phyloP scores from a whole-genome alignment of 1,284 basidiomycete genomes.

The Papiliotrema terrestris region DNA sequence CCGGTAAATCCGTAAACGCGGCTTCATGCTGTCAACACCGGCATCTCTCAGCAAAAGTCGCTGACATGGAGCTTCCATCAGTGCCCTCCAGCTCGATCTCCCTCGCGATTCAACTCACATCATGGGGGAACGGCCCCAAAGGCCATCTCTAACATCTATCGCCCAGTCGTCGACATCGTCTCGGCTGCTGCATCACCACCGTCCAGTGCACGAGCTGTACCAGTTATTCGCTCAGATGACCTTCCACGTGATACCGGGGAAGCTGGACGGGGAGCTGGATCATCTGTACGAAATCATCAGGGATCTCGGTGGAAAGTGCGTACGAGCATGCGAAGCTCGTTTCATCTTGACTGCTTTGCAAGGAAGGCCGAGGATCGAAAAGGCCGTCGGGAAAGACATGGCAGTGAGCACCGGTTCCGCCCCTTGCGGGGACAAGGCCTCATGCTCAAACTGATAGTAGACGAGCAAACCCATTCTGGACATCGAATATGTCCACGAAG shows the following conservation, averaged over 20 bases:
- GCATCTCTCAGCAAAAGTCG: too few relatives aligned
- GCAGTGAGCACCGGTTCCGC: conserved; percentile 16
- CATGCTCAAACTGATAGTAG: not conserved
- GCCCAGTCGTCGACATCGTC: conserved; percentile 19
- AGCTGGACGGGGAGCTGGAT: conserved; percentile 50
- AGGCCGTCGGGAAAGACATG: conserved; percentile 25
- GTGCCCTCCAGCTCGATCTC: not conserved
- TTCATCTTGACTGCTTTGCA: conserved; percentile 38
- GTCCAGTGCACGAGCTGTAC: conserved; percentile 11
- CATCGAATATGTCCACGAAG: conserved; percentile 20
- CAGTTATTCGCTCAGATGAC: conserved; percentile 39
- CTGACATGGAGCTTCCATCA: too few relatives aligned
- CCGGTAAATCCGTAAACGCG: not conserved
- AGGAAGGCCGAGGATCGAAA: conserved; percentile 35
- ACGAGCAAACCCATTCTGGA: not conserved
- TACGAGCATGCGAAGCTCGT: conserved; percentile 19
- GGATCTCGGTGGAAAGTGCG: conserved; percentile 39
- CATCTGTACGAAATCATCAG: conserved; percentile 29
- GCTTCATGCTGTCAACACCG: not conserved
- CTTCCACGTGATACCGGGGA: conserved; percentile 43
- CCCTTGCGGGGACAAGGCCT: not conserved
- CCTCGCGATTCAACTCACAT: not conserved
- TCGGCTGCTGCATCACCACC: conserved; percentile 1
- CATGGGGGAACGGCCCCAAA: not conserved
- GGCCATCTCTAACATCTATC: not conserved